Conservation (phyloP, 768 basidiomycete species). For the Austroboletus eburneus region DNA sequence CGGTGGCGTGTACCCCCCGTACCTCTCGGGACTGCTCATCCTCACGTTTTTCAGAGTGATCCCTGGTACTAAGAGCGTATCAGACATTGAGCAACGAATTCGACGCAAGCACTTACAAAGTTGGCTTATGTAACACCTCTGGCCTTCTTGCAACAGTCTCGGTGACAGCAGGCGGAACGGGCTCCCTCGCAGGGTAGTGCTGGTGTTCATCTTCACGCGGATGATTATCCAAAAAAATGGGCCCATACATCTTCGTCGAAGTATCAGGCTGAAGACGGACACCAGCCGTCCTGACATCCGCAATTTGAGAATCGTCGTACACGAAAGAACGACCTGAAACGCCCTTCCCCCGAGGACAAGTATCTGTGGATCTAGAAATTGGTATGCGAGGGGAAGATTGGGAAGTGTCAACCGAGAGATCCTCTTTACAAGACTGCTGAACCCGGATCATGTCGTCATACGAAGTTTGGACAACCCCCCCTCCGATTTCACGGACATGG, state of each 20-base stretch:
- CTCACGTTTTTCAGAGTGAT: background rate
- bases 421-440: background rate
- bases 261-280: background rate
- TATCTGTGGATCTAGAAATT: slow-evolving; percentile 8
- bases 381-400: background rate
- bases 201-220: background rate
- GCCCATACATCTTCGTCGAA: background rate
- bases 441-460: background rate
- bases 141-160: background rate
- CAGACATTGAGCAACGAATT: background rate
- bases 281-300: background rate
- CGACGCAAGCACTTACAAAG: slow-evolving; percentile 4
- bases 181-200: background rate
- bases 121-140: background rate
- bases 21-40: background rate
- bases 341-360: background rate
- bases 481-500: background rate
- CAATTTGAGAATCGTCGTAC: background rate
- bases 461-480: background rate
- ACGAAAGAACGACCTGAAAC: background rate
- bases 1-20: background rate
- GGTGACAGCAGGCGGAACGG: background rate
- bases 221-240: background rate
- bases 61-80: background rate
- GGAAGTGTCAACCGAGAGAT: background rate